Evolutionary conservation across 2,329 filamentous ascomycete genomes (phyloP), one percentile per base, ranked within the genome.

Genomic region (Ophiosphaerella narmari): DNA sequence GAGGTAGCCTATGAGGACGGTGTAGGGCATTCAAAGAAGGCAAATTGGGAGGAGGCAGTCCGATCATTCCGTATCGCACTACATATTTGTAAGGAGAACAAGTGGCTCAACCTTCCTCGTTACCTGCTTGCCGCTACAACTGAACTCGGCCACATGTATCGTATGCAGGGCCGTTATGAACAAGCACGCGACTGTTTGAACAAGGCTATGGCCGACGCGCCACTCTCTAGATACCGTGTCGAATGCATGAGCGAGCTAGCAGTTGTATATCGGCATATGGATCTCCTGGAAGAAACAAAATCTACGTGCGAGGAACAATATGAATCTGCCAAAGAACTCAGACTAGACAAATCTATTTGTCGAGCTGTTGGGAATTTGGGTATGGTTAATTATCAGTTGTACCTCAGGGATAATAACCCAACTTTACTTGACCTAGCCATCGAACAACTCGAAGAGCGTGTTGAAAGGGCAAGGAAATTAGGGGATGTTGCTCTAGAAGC

Each of bases 331-430:
- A 40, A 29, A 29, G 13, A 60, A 14, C 49, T 72, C 7, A 50
- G 51, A 0, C 43, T 57, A 1, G 53, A 64, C 9, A 41, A 37
- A 2, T 57, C 59, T 34, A 54, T 57, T 18, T 71, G 67, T 39
- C 66, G 73, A 3, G 67, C 73, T 1, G 54, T 75, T 23, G 73
- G 73, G 2, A 74, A 74, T 39, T 45, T 74, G 4, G 72, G 71
- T 6, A 73, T 74, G 66, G 60, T 68, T 0, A 71, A 74, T 46
- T 75, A 72, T 39, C 70, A 74, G 42, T 51, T 72, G 11, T 72
- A 54, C n/a, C 55, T 55, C 35, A 29, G 52, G 23, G 42, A 48
- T 31, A 35, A 53, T 5, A 54, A 70, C 21, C 18, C 9, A 1
- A 12, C 16, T 2, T 41, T 68, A 12, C 52, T 74, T 32, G 45